phyloP scores from a whole-genome alignment of 1,284 basidiomycete genomes.

The Ustilago sp. region DNA sequence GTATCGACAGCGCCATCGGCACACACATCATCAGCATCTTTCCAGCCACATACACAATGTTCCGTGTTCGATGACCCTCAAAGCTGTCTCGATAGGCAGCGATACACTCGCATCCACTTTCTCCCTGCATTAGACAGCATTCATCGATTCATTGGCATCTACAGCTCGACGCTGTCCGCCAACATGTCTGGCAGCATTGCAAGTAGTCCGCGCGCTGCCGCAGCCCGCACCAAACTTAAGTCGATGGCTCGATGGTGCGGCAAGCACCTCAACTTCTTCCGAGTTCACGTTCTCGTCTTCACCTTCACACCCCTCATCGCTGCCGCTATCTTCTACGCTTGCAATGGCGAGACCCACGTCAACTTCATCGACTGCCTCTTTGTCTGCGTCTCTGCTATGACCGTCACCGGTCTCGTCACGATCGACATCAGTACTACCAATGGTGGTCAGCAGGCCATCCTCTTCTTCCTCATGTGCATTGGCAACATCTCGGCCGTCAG shows the following conservation, averaged over 20 bases:
- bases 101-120: neutral
- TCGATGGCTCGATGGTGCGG: slow-evolving; percentile 44
- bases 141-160: neutral
- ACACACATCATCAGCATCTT: neutral
- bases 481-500: slow-evolving; percentile 68
- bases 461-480: slow-evolving; percentile 71
- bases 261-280: slow-evolving; percentile 56
- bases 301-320: slow-evolving; percentile 80
- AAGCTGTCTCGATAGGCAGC: slow-evolving; percentile 24
- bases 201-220: slow-evolving; percentile 6
- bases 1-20: neutral
- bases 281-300: slow-evolving; percentile 75
- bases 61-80: slow-evolving; percentile 15
- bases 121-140: neutral
- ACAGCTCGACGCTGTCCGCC: neutral
- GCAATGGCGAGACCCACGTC: slow-evolving; percentile 66
- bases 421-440: slow-evolving; percentile 81
- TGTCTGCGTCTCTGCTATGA: slow-evolving; percentile 81
- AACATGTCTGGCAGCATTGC: slow-evolving; percentile 18
- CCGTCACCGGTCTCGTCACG: slow-evolving; percentile 81
- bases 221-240: slow-evolving; percentile 14
- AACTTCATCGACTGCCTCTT: slow-evolving; percentile 80
- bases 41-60: slow-evolving; percentile 13
- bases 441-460: slow-evolving; percentile 79
- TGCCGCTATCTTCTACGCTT: slow-evolving; percentile 76